Evolutionary conservation across 805 yeast species (phyloP).

Genomic region (Starmerella etchellsii): DNA sequence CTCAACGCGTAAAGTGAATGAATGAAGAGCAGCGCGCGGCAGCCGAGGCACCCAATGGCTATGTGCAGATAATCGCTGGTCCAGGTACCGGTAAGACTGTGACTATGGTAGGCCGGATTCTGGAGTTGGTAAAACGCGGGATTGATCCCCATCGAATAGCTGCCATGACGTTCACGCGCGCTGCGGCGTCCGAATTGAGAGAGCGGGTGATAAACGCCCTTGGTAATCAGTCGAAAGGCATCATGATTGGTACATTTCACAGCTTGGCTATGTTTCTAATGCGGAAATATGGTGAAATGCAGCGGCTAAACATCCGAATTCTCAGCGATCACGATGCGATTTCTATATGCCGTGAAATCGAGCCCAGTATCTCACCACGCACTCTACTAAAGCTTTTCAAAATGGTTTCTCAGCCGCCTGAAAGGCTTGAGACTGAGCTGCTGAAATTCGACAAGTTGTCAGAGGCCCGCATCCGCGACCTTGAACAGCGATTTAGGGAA

Average conservation of each 20-base stretch:
- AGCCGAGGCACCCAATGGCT: conserved; percentile 33
- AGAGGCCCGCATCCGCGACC: neutral
- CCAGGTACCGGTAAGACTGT: conserved; percentile 73
- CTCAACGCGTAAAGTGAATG: no score
- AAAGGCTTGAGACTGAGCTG: neutral
- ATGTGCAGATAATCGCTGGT: conserved; percentile 46
- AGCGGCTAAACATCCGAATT: neutral
- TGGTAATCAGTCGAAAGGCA: conserved; percentile 22
- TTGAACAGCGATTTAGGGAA: conserved; percentile 43
- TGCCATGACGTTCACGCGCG: conserved; percentile 86
- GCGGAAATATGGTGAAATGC: neutral
- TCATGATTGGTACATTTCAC: conserved; percentile 83
- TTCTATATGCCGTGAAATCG: neutral
- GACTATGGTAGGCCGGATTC: conserved; percentile 68
- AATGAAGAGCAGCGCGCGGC: conserved; percentile 36
- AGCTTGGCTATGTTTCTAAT: conserved; percentile 40
- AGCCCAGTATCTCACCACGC: neutral
- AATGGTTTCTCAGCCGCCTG: neutral
- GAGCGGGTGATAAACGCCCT: conserved; percentile 37
- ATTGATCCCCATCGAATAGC: conserved; percentile 52
- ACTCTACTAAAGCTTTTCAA: neutral
- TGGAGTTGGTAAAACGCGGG: conserved; percentile 42
- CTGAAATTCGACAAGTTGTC: neutral
- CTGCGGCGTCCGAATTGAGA: conserved; percentile 78
- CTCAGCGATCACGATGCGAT: neutral